Evolutionary conservation across 1,284 basidiomycete species (phyloP).

Genomic region (Ustilago nuda): DNA sequence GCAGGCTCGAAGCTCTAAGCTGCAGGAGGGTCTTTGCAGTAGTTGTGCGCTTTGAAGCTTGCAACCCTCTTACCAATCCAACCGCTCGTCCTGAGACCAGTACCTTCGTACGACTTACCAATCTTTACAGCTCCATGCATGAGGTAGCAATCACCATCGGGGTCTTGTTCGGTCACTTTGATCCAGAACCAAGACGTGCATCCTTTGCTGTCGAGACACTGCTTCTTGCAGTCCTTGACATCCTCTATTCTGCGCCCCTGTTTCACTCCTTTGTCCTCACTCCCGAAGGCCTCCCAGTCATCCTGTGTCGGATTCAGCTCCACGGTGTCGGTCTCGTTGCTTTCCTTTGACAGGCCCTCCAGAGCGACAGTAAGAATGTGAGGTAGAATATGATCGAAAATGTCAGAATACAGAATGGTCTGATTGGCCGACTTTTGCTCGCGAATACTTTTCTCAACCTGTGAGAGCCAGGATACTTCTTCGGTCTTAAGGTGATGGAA

Average conservation of each 20-base stretch:
- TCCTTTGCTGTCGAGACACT: constrained; percentile 16
- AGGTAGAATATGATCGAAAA: constrained; percentile 25
- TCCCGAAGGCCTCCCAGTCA: constrained; percentile 33
- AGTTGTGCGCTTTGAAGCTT: constrained; percentile 21
- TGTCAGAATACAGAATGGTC: constrained; percentile 26
- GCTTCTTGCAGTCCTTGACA: constrained; percentile 6
- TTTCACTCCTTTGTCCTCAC: constrained; percentile 11
- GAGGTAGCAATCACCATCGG: constrained; percentile 27
- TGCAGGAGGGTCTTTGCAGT: constrained; percentile 24
- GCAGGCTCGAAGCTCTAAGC: neutral
- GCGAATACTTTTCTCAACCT: constrained; percentile 20
- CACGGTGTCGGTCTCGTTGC: neutral
- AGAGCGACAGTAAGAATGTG: constrained; percentile 9
- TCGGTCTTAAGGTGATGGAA: constrained; percentile 37
- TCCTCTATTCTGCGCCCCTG: neutral
- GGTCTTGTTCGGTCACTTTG: constrained; percentile 14
- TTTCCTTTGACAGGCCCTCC: neutral
- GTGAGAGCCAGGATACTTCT: constrained; percentile 7
- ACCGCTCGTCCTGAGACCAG: constrained; percentile 28
- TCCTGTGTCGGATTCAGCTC: constrained; percentile 19
- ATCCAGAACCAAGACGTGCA: constrained; percentile 44
- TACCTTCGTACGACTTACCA: constrained; percentile 25
- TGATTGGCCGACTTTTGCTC: neutral
- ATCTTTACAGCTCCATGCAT: constrained; percentile 26
- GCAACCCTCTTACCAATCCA: constrained; percentile 24